phyloP scores from a whole-genome alignment of 225 moss, liverwort and hornwort species.

The Lunularia cruciata region DNA sequence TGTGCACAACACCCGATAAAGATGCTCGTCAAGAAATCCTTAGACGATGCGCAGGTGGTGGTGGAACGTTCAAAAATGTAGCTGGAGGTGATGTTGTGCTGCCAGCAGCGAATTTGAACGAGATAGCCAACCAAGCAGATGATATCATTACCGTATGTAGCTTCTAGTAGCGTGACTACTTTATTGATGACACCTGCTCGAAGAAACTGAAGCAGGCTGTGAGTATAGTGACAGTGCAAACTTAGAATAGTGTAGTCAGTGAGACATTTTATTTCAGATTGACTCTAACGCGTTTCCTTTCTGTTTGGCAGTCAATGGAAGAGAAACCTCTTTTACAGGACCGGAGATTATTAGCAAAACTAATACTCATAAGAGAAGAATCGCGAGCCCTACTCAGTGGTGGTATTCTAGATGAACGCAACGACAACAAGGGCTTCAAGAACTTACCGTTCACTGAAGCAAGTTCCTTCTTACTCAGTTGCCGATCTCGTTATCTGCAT shows the following conservation, averaged over 20 bases:
- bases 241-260: too few species aligned
- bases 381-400: constrained; percentile 85
- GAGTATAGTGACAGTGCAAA: too few species aligned
- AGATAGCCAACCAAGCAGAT: constrained; percentile 88
- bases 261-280: too few species aligned
- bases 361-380: constrained; percentile 92
- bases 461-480: not conserved
- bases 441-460: constrained; percentile 87
- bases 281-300: not conserved
- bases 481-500: too few species aligned
- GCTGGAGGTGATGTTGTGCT: constrained; percentile 72
- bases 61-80: constrained; percentile 76
- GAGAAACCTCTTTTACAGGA: constrained; percentile 76
- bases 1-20: constrained; percentile 76
- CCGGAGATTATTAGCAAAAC: constrained; percentile 77
- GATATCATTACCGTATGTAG: constrained; percentile 67
- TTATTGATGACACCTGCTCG: not conserved
- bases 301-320: constrained; percentile 57
- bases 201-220: not conserved
- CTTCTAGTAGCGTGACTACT: not conserved
- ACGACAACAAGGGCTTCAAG: constrained; percentile 67
- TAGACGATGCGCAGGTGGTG: constrained; percentile 95
- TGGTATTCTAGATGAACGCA: constrained; percentile 79
- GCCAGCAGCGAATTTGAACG: constrained; percentile 68
- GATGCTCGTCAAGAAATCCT: constrained; percentile 95